Percentiles rank a stretch among this genome's conserved stretches.
phyloP scores from a whole-genome alignment of 176 grass and related monocot species.

The Eragrostis curvula region DNA sequence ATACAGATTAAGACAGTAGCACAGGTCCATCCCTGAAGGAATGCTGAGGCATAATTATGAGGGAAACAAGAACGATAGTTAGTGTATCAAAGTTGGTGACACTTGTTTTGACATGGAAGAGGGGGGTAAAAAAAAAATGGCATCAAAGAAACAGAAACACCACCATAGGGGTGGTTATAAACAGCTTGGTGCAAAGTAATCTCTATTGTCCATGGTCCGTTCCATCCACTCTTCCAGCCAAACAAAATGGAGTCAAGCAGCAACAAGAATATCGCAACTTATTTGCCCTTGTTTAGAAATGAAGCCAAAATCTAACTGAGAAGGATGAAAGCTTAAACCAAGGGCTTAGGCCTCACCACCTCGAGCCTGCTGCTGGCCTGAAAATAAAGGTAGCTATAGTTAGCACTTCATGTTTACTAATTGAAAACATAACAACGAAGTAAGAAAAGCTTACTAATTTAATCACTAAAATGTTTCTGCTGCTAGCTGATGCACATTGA shows the following conservation, averaged over 20 bases:
- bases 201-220: constrained; percentile 26
- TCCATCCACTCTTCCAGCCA: constrained; percentile 46
- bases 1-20: not conserved
- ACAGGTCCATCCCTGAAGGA: not conserved
- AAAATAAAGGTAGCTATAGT: not conserved
- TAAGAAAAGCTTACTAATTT: not conserved
- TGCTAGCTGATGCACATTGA: not conserved
- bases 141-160: constrained; percentile 14
- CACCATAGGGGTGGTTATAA: constrained; percentile 50
- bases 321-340: not conserved
- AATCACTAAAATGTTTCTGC: not conserved
- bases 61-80: constrained; percentile 33
- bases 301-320: not conserved
- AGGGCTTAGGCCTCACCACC: constrained; percentile 46
- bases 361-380: constrained; percentile 45
- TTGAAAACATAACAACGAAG: not conserved
- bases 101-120: constrained; percentile 68
- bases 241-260: constrained; percentile 52
- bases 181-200: constrained; percentile 32
- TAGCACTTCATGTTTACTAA: not conserved
- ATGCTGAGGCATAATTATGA: not conserved
- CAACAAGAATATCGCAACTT: constrained; percentile 44
- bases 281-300: constrained; percentile 43
- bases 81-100: constrained; percentile 28
- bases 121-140: constrained; percentile 11